Evolutionary conservation across 2,329 filamentous ascomycete genomes (phyloP), one percentile per base, ranked within the genome.

Genomic region (Fusarium continuum): DNA sequence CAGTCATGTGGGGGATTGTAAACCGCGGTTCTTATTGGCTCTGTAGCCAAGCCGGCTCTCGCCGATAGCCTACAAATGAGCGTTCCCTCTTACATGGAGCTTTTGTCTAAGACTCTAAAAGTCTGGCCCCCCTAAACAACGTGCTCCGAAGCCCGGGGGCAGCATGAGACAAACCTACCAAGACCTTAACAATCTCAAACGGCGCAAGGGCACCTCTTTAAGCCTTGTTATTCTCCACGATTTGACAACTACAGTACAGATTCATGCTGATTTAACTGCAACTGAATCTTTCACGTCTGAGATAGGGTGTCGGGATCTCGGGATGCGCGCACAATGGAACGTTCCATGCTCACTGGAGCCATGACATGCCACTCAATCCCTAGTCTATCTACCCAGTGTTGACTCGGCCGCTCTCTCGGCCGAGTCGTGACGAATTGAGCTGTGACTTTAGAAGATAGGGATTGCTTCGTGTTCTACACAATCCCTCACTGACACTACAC

Each of bases 341-440:
- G 61, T 64, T 64, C 48, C 61, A 64, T 64, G 49, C 47, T 56
- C 40, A 14, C 61, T 64, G 61, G 61, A 55, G 29, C 46, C 61
- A 64, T 46, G 55, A 55, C 61, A 64, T 49, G 56, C 55, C 47
- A 60, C 48, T 41, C 46, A 45, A 20, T 40, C 55, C 61, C 48
- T 61, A 49, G 48, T 39, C 20, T 16, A 35, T 61, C 14, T 36
- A 55, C 47, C 38, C 26, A 11, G 29, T 17, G 22, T 31, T 20
- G 56, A 57, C 61, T 64, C 61, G 61, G 61, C 61, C 61, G 61
- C 48, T 32, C 44, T 25, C 28, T 31, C 61, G 61, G 61, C 61
- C 61, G 61, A 64, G 38, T 65, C 26, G n/a, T 31, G 14, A 16
- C 6, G 23, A 55, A 26, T 32, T 23, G 28, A 23, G 20, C n/a